Evolutionary conservation across 495 filamentous ascomycete species (phyloP), one percentile per base, ranked within the genome.

Genomic region (Talaromyces liani): DNA sequence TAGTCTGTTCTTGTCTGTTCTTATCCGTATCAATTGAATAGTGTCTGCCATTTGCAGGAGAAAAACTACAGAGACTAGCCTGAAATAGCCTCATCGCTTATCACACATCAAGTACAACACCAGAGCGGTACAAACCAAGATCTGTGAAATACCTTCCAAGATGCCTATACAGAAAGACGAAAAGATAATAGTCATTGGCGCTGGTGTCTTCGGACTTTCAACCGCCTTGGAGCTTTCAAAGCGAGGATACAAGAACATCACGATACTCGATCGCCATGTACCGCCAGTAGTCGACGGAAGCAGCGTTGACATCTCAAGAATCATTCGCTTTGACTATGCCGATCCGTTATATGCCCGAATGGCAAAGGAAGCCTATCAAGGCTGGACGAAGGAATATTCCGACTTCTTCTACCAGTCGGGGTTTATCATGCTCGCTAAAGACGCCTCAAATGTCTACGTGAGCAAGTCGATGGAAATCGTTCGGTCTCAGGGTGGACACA

Each of bases 271-370:
- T 69, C 78, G 85, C 33, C 77, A 74, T 12, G 62, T 74, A 70
- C 82, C 16, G 70, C 87, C 85, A 10, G 70, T 82, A 14, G 78
- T 78, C 9, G 81, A 88, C 65, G 80, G 79, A 56, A 75, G 83
- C 45, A 83, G 79, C 62, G 77, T 84, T 66, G 27, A 88, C 72
- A 80, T 79, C 18, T 87, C 85, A 18, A 81, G 85, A 45, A 83
- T 88, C 61, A 77, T 92, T 65, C 80, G 89, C 31, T 69, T 86
- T 56, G 89, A 92, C 72, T 92, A 92, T 71, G 75, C 81, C 1
- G 84, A 90, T 68, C 71, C 78, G 4, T 78, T 77, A 8, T 91
- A 92, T 68, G 77, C 83, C 22, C 68, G 69, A 16, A 81, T 92
- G 60, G 86, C 78, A 6, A 73, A 80, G 6, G 73, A 82, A 18